phyloP scores from a whole-genome alignment of 2,329 filamentous ascomycete species.

The Sclerotinia spermophila region DNA sequence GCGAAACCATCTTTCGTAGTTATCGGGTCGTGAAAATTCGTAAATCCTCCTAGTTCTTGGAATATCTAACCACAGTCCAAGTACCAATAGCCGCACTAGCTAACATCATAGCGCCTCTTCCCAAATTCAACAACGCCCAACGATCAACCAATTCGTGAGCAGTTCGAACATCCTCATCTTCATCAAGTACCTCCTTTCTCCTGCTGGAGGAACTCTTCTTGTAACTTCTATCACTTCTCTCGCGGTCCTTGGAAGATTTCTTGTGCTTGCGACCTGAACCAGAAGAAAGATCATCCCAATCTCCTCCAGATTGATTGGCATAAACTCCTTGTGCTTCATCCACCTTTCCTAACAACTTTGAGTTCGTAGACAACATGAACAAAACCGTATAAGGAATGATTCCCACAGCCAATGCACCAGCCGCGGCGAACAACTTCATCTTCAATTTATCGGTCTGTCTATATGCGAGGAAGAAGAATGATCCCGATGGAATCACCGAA shows the following conservation, averaged over 20 bases:
- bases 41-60: background rate
- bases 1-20: background rate
- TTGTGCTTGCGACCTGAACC: slow-evolving; percentile 17
- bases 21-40: background rate
- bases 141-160: slow-evolving; percentile 51
- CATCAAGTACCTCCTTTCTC: slow-evolving; percentile 37
- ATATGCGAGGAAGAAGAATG: slow-evolving; percentile 47
- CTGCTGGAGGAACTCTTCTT: slow-evolving; percentile 18
- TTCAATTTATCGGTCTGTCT: slow-evolving; percentile 26
- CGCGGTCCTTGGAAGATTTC: slow-evolving; percentile 13
- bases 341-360: slow-evolving; percentile 45
- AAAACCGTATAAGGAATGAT: slow-evolving; percentile 51
- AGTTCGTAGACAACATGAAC: slow-evolving; percentile 47
- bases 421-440: slow-evolving; percentile 40
- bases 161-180: slow-evolving; percentile 46
- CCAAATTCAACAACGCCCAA: slow-evolving; percentile 54
- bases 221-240: slow-evolving; percentile 9
- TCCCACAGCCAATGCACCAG: slow-evolving; percentile 44
- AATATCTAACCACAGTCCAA: slow-evolving; percentile 29
- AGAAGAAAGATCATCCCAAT: slow-evolving; percentile 10
- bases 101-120: slow-evolving; percentile 38
- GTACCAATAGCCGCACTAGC: slow-evolving; percentile 33
- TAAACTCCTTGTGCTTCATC: slow-evolving; percentile 39
- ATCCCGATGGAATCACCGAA: slow-evolving; percentile 41
- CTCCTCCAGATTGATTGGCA: slow-evolving; percentile 10